Conservation (phyloP, 768 basidiomycete species). For the Piloderma croceum region DNA sequence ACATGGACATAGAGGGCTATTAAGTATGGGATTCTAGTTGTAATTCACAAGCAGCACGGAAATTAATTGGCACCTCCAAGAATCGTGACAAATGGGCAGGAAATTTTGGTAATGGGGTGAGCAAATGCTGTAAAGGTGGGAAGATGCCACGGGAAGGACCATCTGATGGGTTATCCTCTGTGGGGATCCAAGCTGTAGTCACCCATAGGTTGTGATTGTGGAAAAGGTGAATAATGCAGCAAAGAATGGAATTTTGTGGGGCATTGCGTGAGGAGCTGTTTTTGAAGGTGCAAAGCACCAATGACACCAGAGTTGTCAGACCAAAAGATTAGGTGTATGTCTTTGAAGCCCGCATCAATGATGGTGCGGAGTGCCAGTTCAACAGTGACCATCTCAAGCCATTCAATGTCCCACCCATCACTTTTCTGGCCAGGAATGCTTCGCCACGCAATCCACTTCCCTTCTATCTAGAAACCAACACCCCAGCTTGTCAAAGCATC, state of each 20-base stretch:
- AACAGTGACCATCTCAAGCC: conserved; percentile 26
- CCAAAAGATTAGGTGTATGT: conserved; percentile 24
- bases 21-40: too few relatives aligned
- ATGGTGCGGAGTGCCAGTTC: conserved; percentile 19
- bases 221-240: conserved; percentile 21
- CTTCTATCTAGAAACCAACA: conserved; percentile 19
- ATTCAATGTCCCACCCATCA: conserved; percentile 23
- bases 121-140: too few relatives aligned
- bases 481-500: conserved; percentile 27
- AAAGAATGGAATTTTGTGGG: conserved; percentile 26
- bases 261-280: conserved; percentile 18
- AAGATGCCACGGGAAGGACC: conserved; percentile 25
- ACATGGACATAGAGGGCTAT: too few relatives aligned
- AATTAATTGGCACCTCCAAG: too few relatives aligned
- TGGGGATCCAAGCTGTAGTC: conserved; percentile 24
- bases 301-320: conserved; percentile 41
- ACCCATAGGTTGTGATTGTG: conserved; percentile 19
- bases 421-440: conserved; percentile 16
- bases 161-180: conserved; percentile 30
- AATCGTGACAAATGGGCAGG: too few relatives aligned
- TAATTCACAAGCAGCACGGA: too few relatives aligned
- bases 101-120: too few relatives aligned
- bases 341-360: neutral
- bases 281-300: conserved; percentile 24
- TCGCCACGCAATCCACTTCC: conserved; percentile 21